A percentile compares a stretch with the other conserved stretches of the same genome.
Evolutionary conservation across 768 basidiomycete genomes (phyloP).

Genomic region (Hydnum rufescens): DNA sequence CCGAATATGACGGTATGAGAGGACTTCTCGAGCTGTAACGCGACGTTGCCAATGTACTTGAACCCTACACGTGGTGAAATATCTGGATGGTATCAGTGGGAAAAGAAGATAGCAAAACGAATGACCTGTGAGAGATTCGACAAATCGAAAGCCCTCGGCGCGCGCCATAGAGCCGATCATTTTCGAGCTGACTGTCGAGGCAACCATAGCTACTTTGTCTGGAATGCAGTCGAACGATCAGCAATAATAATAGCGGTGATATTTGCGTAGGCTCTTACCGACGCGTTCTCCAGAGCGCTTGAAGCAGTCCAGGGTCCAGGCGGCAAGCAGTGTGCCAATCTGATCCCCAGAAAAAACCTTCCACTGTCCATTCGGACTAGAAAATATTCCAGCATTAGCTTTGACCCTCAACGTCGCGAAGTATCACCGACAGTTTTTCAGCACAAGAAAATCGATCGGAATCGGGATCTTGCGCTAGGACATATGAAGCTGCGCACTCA

Average conservation of each 20-base stretch:
- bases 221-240: conserved; percentile 11
- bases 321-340: conserved; percentile 37
- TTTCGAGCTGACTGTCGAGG: conserved; percentile 79
- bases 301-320: conserved; percentile 24
- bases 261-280: conserved; percentile 15
- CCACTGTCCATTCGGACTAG: conserved; percentile 38
- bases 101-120: conserved; percentile 1
- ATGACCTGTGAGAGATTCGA: conserved; percentile 66
- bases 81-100: no score
- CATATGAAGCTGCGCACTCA: conserved; percentile 31
- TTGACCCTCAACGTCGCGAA: no score
- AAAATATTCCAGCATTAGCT: not conserved
- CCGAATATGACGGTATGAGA: conserved; percentile 64
- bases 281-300: conserved; percentile 26
- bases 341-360: conserved; percentile 68
- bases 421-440: conserved; percentile 38
- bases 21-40: conserved; percentile 36
- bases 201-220: conserved; percentile 63
- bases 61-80: no score
- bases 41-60: conserved; percentile 79
- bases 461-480: conserved; percentile 81
- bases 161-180: conserved; percentile 66
- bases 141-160: conserved; percentile 62
- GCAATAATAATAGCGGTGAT: not conserved
- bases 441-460: conserved; percentile 68